Conservation (phyloP, 1,284 basidiomycete species). For the Nidula niveotomentosa region DNA sequence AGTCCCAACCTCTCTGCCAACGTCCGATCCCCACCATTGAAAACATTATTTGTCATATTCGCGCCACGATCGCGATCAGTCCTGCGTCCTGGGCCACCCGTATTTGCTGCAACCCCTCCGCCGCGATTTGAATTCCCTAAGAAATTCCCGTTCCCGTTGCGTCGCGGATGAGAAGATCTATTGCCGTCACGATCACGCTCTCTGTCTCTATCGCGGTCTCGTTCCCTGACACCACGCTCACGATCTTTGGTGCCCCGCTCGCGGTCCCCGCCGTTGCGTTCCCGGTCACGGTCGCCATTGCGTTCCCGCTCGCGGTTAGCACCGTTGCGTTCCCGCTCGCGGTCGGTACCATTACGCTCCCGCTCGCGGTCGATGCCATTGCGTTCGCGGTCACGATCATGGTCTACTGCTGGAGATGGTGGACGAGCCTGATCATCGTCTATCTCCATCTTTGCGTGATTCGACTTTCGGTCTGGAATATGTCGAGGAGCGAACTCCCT, state of each 20-base stretch:
- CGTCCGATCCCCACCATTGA: slow-evolving; percentile 62
- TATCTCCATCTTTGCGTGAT: slow-evolving; percentile 52
- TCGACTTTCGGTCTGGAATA: slow-evolving; percentile 31
- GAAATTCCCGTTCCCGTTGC: slow-evolving; percentile 23
- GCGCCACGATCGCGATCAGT: slow-evolving; percentile 10
- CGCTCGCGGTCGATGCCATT: slow-evolving; percentile 27
- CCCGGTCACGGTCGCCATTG: slow-evolving; percentile 22
- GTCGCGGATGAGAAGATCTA: slow-evolving; percentile 8
- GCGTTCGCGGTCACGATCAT: slow-evolving; percentile 28
- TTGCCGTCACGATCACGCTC: slow-evolving; percentile 22
- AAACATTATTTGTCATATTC: slow-evolving; percentile 19
- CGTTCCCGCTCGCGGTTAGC: slow-evolving; percentile 25
- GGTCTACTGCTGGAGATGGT: slow-evolving; percentile 30
- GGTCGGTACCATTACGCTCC: slow-evolving; percentile 25
- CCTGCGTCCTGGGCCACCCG: slow-evolving; percentile 8
- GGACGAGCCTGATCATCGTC: slow-evolving; percentile 49
- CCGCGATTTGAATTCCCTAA: slow-evolving; percentile 21
- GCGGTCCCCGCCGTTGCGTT: slow-evolving; percentile 7
- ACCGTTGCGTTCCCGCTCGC: too few species aligned
- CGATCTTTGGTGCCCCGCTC: slow-evolving; percentile 15
- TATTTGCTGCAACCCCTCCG: slow-evolving; percentile 12
- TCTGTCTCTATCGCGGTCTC: slow-evolving; percentile 34
- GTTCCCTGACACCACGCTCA: slow-evolving; percentile 23
- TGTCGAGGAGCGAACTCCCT: slow-evolving; percentile 36
- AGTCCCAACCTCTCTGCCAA: slow-evolving; percentile 79